Conservation (phyloP, 1,139 yeast species). For the Arxiozyma bovina region DNA sequence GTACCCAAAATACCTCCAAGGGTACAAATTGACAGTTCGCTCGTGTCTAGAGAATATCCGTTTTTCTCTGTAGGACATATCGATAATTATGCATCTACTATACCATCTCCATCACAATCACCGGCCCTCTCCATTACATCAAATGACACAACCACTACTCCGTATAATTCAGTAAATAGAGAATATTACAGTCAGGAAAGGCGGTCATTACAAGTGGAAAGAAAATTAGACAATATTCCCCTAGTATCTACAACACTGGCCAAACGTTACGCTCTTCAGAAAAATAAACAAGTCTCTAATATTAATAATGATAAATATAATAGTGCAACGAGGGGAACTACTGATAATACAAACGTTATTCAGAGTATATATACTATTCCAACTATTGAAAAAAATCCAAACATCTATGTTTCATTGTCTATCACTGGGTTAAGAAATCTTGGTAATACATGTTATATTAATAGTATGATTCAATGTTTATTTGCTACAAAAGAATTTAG, state of each 20-base stretch:
- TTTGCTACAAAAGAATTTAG: constrained; percentile 45
- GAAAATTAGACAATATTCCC: constrained; percentile 2
- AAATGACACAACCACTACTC: background rate
- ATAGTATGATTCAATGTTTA: constrained; percentile 57
- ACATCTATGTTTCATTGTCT: constrained; percentile 35
- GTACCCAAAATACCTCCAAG: constrained; percentile 5
- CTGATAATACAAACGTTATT: background rate
- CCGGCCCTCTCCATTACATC: background rate
- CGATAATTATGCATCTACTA: background rate
- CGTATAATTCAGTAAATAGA: background rate
- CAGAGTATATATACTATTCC: constrained; percentile 20
- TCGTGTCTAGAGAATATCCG: background rate
- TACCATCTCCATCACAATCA: background rate
- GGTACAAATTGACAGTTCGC: constrained; percentile 1
- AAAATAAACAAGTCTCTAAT: background rate
- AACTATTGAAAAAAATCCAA: constrained; percentile 36
- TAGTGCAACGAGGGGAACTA: no score
- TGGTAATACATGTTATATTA: constrained; percentile 69
- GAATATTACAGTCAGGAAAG: background rate
- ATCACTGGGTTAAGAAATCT: constrained; percentile 60
- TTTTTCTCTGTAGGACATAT: background rate
- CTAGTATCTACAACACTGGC: background rate
- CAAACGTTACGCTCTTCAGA: background rate
- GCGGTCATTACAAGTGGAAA: background rate
- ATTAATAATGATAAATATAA: background rate